Percentiles rank a stretch among this genome's conserved stretches.
phyloP scores from a whole-genome alignment of 2,329 filamentous ascomycete species.

The Fusarium sp. region DNA sequence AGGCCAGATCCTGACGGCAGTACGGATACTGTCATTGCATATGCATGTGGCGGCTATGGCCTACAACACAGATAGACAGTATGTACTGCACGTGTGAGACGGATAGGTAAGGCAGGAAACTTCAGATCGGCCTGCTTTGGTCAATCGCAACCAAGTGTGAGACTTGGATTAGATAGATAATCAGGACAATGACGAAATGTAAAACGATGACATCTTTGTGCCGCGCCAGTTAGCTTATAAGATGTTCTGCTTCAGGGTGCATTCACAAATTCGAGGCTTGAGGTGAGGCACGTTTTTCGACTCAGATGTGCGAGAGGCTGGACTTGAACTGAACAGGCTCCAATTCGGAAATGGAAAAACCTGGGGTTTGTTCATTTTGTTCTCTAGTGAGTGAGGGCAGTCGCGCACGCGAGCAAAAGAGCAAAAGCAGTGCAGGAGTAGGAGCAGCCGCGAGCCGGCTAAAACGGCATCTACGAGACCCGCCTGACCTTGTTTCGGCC shows the following conservation, averaged over 20 bases:
- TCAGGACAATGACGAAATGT: constrained; percentile 8
- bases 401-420: constrained; percentile 26
- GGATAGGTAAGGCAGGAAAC: background rate
- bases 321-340: background rate
- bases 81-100: background rate
- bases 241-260: background rate
- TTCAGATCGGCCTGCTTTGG: background rate
- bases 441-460: constrained; percentile 30
- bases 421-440: background rate
- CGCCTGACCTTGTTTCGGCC: constrained; percentile 36
- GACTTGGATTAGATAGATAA: background rate
- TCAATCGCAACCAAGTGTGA: background rate
- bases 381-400: constrained; percentile 12
- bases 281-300: constrained; percentile 27
- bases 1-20: constrained; percentile 37
- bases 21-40: background rate
- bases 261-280: constrained; percentile 10
- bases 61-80: background rate
- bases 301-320: constrained; percentile 17
- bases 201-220: constrained; percentile 23
- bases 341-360: constrained; percentile 30
- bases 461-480: constrained; percentile 43
- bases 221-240: background rate
- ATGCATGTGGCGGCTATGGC: too few relatives aligned
- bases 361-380: constrained; percentile 13